Percentiles rank a stretch among this genome's conserved stretches.
Evolutionary conservation across 345 rosid species (phyloP).

Genomic region (Hypericum androsaemum): DNA sequence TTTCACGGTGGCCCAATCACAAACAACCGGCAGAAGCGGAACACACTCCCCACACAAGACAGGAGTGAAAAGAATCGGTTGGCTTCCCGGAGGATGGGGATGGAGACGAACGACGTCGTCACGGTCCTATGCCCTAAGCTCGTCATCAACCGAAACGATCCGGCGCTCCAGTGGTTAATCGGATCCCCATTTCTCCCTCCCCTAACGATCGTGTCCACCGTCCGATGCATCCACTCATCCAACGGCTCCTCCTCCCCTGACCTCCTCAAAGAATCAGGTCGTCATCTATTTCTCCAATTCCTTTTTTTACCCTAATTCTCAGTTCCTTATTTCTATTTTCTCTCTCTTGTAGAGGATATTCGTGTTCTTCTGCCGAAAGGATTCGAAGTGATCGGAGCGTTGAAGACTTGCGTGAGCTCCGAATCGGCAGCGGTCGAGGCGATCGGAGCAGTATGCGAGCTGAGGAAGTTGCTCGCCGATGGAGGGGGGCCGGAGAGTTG

Average conservation of each 20-base stretch:
- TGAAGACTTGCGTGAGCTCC: conserved; percentile 31
- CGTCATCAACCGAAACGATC: conserved; percentile 26
- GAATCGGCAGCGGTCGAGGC: conserved; percentile 43
- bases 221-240: conserved; percentile 47
- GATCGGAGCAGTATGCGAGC: conserved; percentile 36
- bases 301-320: neutral
- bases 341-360: conserved; percentile 44
- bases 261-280: conserved; percentile 65
- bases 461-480: conserved; percentile 39
- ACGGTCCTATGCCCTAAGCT: conserved; percentile 48
- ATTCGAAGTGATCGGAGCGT: conserved; percentile 62
- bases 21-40: too few species aligned
- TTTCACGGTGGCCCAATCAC: too few species aligned
- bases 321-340: neutral
- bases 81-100: conserved; percentile 11
- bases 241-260: conserved; percentile 32
- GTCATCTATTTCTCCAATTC: neutral
- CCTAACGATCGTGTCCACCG: conserved; percentile 62
- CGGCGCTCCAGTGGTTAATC: conserved; percentile 77
- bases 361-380: conserved; percentile 56
- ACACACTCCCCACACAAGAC: too few species aligned
- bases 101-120: conserved; percentile 21
- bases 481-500: conserved; percentile 28
- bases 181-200: conserved; percentile 74
- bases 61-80: too few species aligned